Base-by-base conservation (phyloP, 345 rosid species). In the Salix brachista region DNA sequence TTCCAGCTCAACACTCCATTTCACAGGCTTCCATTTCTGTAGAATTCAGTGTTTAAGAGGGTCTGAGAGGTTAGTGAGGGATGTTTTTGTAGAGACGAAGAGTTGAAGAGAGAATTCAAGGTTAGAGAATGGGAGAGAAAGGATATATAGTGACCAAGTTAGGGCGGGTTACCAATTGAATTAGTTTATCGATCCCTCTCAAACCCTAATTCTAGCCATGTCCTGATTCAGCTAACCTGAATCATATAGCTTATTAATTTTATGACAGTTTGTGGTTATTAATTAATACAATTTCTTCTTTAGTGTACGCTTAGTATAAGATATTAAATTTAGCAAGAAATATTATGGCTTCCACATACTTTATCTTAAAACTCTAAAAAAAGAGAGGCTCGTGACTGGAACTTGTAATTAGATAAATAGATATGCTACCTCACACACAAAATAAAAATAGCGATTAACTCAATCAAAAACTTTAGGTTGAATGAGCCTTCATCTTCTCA, bases 191-290 rank as follows among this genome's bases (percentile, higher is more conserved):
- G 0, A 10, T 54, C 60, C 60, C 60, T 54, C 21, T 54, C 60
- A 54, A 54, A 54, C 23, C 60, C 25, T 54, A 19, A 54, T 54
- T n/a, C 8, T 69, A 69, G 68, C 32, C 4, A 26, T 65, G 68
- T 65, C 68, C 68, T 65, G 68, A 65, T 65, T 65, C 68, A 65
- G 2, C 68, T 65, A 32, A 65, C 17, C 68, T 65, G 34, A 65
- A 65, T 28, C 8, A 2, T 30, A 8, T 65, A 65, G 41, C 68
- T 54, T 2, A 21, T 19, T 19, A 54, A 54, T 54, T 7, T 5
- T 36, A 54, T 54, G 60, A 54, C 60, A 0, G 0, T 18, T 54
- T 28, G 39, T 65, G 37, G 37, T 0, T 10, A 3, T 32, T 32
- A 32, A 30, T 26, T 62, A 26, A 65, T 16, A 30, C 39, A 65